Evolutionary conservation across 345 rosid species (phyloP), one percentile per base, ranked within the genome.

Genomic region (Cardamine chenopodiifolia): DNA sequence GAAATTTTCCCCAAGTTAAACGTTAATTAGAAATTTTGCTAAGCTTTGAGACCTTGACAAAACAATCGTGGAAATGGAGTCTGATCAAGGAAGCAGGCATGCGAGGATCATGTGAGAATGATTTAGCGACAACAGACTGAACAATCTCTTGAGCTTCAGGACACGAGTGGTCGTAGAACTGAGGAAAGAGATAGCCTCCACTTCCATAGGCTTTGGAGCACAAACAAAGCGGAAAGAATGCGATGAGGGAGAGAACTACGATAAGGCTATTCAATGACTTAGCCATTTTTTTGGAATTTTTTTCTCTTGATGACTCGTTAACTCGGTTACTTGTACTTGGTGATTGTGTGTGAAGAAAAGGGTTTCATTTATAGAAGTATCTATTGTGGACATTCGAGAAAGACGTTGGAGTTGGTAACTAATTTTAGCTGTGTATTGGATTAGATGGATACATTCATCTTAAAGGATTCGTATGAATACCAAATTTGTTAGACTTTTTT

Each of bases 51-150:
- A 91, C 96, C 84, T 86, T 82, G 75, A 88, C 96, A 71, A 92
- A 92, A 54, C 97, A 90, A 70, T 90, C 97, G 31, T 88, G 96
- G 82, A 92, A 92, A 69, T 83, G 89, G 68, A 90, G 86, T 76
- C 96, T 84, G 50, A 92, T 76, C 50, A 90, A 60, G 20, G 94
- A 90, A 78, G 97, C 96, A 68, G 83, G 90, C 92, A 87, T 90
- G 29, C 96, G 88, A 34, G 84, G 59, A 18, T 92, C 92, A 20
- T 74, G 80, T 0, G 78, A 70, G 25, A 85, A 78, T 9, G 92
- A 94, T 70, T 82, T 81, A 35, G 84, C 82, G 11, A 92, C 90
- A 50, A 79, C 71, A 6, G 81, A 81, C 71, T 76, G 74, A 13
- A 90, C 94, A 47, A 85, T 90, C 67, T 83, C 71, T 17, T 81